phyloP scores from a whole-genome alignment of 1,139 yeast species.

The Yamadazyma spencermartinsiae region DNA sequence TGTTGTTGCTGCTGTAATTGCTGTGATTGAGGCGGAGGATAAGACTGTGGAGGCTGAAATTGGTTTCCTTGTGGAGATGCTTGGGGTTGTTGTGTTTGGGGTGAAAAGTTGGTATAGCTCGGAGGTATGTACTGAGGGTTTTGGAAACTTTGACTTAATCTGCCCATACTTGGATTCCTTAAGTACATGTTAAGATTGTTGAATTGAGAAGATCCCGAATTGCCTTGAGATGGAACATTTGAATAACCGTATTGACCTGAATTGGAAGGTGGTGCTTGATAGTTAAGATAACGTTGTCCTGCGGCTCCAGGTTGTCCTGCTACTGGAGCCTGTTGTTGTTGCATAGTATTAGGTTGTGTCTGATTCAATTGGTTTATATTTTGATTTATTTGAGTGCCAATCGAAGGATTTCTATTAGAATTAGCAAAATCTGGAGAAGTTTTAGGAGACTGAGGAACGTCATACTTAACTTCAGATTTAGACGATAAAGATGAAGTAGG shows the following conservation, averaged over 20 bases:
- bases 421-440: conserved; percentile 30
- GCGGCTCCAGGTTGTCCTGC: background rate
- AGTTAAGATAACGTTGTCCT: background rate
- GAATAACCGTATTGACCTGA: conserved; percentile 1
- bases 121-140: conserved; percentile 12
- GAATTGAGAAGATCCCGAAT: background rate
- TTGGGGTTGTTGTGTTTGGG: conserved; percentile 8
- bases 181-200: conserved; percentile 1
- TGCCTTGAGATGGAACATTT: background rate
- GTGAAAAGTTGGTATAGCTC: conserved; percentile 11
- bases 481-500: conserved; percentile 42
- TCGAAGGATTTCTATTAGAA: conserved; percentile 5
- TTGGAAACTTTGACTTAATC: conserved; percentile 8
- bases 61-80: conserved; percentile 9
- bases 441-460: conserved; percentile 46
- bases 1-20: conserved; percentile 2
- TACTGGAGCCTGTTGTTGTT: background rate
- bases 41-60: conserved; percentile 1
- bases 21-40: conserved; percentile 4
- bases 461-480: conserved; percentile 30
- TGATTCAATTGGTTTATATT: conserved; percentile 1
- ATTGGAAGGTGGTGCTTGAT: background rate
- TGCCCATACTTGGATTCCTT: background rate
- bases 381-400: conserved; percentile 4
- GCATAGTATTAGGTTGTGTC: background rate